Base-by-base conservation (phyloP, 768 basidiomycete genomes). In the Chiua virens region DNA sequence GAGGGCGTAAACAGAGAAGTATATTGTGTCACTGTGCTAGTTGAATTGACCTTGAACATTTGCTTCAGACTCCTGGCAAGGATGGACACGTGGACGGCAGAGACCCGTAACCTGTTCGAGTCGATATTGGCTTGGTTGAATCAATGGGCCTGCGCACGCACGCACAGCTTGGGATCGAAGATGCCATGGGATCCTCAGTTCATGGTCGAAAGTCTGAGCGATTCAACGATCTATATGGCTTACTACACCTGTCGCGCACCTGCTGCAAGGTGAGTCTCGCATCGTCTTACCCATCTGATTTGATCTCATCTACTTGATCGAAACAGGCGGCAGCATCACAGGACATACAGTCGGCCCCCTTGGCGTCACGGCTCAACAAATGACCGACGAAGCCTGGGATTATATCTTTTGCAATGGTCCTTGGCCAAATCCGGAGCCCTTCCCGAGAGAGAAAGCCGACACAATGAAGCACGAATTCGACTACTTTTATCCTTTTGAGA, bases 301-400 rank as follows among this genome's bases (percentile, higher is more conserved):
- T 50, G 21, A 50, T 51, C 49, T 67, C 30, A 56, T 22, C 44
- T 21, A 13, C 8, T 34, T 14, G 8, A n/a, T 27, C 8, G 21
- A 23, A 47, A 8, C 61, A 89, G 86, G 79, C 27, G 79, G 80
- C 50, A 83, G 82, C 58, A 79, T 96, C 60, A 85, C 91, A 43
- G 97, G 97, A 21, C 80, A 77, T 55, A 78, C 79, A 45, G 80
- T 83, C 20, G 96, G 97, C 4, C 85, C 89, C 17, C 74, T 98
- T 47, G 90, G 89, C 49, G 85, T 99, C 64, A 86, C 81, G 0
- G 74, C 92, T 15, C 89, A 92, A 30, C 90, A 98, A 63, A 87
- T 99, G 90, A 98, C 93, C 0, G 96, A 98, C 71, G 96, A 94
- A 67, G 81, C 93, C 44, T 99, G 95, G 94, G 95, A 98, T 56